phyloP scores from a whole-genome alignment of 2,329 filamentous ascomycete species.

The Talaromyces sp. region DNA sequence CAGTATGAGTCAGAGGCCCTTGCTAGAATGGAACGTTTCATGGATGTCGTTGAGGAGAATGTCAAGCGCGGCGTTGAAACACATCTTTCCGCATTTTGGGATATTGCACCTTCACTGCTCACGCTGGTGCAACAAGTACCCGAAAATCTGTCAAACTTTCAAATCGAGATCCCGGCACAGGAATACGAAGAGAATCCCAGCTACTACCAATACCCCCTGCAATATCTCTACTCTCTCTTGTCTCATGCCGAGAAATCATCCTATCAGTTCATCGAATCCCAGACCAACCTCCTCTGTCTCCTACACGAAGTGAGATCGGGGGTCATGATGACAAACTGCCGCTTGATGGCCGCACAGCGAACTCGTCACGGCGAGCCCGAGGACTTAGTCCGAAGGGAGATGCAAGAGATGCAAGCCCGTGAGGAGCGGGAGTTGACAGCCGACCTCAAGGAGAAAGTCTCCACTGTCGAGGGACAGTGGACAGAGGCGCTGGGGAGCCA shows the following conservation, averaged over 20 bases:
- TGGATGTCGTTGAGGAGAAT: slow-evolving; percentile 75
- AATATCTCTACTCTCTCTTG: slow-evolving; percentile 84
- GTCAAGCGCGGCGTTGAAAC: slow-evolving; percentile 84
- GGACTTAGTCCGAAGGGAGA: slow-evolving; percentile 45
- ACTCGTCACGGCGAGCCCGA: slow-evolving; percentile 43
- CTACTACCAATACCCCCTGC: slow-evolving; percentile 76
- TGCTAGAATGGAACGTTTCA: slow-evolving; percentile 70
- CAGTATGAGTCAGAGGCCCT: slow-evolving; percentile 69
- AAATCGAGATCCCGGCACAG: slow-evolving; percentile 69
- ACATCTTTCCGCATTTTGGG: slow-evolving; percentile 94
- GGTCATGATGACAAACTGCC: slow-evolving; percentile 65
- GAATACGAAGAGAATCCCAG: slow-evolving; percentile 84
- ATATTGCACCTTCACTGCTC: slow-evolving; percentile 81
- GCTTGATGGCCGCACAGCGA: slow-evolving; percentile 64
- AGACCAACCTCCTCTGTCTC: slow-evolving; percentile 85
- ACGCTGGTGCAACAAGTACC: slow-evolving; percentile 79
- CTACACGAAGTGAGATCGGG: slow-evolving; percentile 85
- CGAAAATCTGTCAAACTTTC: slow-evolving; percentile 53
- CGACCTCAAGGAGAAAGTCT: slow-evolving; percentile 90
- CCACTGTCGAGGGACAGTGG: slow-evolving; percentile 89
- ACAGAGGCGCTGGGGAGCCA: slow-evolving; percentile 76
- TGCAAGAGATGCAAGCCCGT: slow-evolving; percentile 57
- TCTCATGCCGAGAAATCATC: slow-evolving; percentile 87
- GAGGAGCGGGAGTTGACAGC: slow-evolving; percentile 72
- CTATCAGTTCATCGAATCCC: slow-evolving; percentile 94